Evolutionary conservation across 768 basidiomycete genomes (phyloP).

Genomic region (Agrocybe praecox): DNA sequence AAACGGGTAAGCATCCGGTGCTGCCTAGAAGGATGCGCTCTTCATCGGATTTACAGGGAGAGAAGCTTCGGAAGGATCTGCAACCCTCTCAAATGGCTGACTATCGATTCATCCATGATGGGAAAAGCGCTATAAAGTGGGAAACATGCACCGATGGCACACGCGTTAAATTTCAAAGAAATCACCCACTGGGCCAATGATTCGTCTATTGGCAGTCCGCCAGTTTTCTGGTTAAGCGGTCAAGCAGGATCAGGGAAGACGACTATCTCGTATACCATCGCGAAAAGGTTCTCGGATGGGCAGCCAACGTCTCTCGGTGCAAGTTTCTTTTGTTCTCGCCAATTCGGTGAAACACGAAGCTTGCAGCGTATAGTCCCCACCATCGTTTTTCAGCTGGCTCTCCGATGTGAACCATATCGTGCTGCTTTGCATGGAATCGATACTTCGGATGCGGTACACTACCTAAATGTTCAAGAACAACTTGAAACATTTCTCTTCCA

Average conservation of each 20-base stretch:
- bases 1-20: slow-evolving; percentile 11
- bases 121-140: no score
- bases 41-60: no score
- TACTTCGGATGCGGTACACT: slow-evolving; percentile 9
- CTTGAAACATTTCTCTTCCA: slow-evolving; percentile 14
- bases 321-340: slow-evolving; percentile 31
- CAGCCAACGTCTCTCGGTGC: no score
- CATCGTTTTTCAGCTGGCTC: slow-evolving; percentile 25
- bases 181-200: slow-evolving; percentile 25
- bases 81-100: no score
- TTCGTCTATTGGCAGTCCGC: slow-evolving; percentile 12
- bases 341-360: slow-evolving; percentile 20
- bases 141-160: no score
- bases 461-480: slow-evolving; percentile 9
- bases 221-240: slow-evolving; percentile 20
- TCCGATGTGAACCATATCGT: slow-evolving; percentile 20
- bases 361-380: slow-evolving; percentile 22
- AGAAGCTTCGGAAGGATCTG: no score
- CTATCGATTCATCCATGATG: no score
- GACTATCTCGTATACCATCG: slow-evolving; percentile 26
- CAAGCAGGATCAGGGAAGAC: slow-evolving; percentile 25
- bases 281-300: slow-evolving; percentile 15
- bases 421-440: slow-evolving; percentile 12
- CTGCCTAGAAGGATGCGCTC: background rate
- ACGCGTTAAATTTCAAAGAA: no score